Evolutionary conservation across 106 monocot species (phyloP).

Genomic region (Dendrobium officinale): DNA sequence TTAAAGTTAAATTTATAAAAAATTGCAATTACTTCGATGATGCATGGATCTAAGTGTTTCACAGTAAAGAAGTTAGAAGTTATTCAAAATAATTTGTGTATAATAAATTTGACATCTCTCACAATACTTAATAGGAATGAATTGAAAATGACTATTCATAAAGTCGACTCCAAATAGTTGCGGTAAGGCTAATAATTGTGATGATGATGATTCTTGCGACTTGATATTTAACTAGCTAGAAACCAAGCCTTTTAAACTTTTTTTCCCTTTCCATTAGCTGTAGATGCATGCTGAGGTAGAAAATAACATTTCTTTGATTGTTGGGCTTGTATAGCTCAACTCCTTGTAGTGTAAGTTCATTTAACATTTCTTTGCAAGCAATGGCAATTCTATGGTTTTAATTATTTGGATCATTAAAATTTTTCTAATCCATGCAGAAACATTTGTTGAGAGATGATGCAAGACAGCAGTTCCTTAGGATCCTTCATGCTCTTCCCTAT

Average conservation of each 20-base stretch:
- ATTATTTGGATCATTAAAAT: background rate
- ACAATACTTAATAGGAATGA: no score
- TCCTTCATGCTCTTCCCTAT: slow-evolving; percentile 80
- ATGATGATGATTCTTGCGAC: no score
- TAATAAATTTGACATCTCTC: no score
- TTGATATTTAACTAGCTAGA: background rate
- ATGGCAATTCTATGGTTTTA: background rate
- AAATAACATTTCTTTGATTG: background rate
- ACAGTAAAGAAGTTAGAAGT: no score
- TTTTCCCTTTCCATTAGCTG: background rate
- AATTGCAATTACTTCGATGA: no score
- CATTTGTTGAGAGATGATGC: slow-evolving; percentile 94
- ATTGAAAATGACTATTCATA: no score
- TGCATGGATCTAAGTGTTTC: no score
- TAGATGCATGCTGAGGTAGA: background rate
- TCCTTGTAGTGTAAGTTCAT: background rate
- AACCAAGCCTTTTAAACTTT: background rate
- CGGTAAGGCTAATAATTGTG: no score
- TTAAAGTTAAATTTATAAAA: no score
- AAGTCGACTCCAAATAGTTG: no score
- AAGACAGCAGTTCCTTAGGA: slow-evolving; percentile 90
- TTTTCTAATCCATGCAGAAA: slow-evolving; percentile 40
- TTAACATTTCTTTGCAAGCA: background rate
- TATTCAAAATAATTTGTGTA: no score
- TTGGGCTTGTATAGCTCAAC: background rate